Conservation (phyloP, 192 early-diverging fungal genomes). For the Oehlia diaphana region DNA sequence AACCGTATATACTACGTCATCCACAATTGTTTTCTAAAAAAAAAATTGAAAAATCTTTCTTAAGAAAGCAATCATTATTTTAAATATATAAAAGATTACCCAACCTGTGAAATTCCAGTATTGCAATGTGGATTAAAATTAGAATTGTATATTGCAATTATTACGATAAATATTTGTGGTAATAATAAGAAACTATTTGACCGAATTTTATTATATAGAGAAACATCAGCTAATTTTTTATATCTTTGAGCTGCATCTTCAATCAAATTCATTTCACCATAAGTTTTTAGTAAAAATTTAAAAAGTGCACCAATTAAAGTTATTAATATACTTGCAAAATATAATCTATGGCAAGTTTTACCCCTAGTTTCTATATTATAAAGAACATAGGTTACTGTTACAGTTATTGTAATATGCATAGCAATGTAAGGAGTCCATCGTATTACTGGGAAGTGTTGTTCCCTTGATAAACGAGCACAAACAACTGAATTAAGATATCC, state of each 20-base stretch:
- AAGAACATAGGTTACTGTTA: slow-evolving; percentile 41
- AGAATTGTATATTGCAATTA: slow-evolving; percentile 40
- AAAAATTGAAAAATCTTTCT: slow-evolving; percentile 8
- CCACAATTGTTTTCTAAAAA: slow-evolving; percentile 27
- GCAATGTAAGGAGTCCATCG: slow-evolving; percentile 38
- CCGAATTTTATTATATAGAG: not conserved
- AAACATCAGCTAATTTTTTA: not conserved
- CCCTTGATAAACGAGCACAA: slow-evolving; percentile 38
- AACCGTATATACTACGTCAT: slow-evolving; percentile 41
- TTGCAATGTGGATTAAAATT: slow-evolving; percentile 56
- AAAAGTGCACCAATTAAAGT: slow-evolving; percentile 37
- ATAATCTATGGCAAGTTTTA: slow-evolving; percentile 38
- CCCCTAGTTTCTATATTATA: slow-evolving; percentile 39
- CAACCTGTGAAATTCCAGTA: slow-evolving; percentile 43
- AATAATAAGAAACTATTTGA: slow-evolving; percentile 4
- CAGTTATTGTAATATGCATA: slow-evolving; percentile 35
- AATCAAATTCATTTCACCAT: slow-evolving; percentile 44
- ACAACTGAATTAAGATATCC: slow-evolving; percentile 50
- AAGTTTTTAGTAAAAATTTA: slow-evolving; percentile 38
- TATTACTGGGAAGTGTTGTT: slow-evolving; percentile 30
- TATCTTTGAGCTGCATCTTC: slow-evolving; percentile 37
- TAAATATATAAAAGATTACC: not conserved
- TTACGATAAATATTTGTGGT: slow-evolving; percentile 39
- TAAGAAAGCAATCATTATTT: not conserved
- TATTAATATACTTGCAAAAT: slow-evolving; percentile 36